These are phyloP conservation scores for Candida odintsovae DNA, from an alignment of 805 yeast genomes.

Conservation along the genomic window DNA sequence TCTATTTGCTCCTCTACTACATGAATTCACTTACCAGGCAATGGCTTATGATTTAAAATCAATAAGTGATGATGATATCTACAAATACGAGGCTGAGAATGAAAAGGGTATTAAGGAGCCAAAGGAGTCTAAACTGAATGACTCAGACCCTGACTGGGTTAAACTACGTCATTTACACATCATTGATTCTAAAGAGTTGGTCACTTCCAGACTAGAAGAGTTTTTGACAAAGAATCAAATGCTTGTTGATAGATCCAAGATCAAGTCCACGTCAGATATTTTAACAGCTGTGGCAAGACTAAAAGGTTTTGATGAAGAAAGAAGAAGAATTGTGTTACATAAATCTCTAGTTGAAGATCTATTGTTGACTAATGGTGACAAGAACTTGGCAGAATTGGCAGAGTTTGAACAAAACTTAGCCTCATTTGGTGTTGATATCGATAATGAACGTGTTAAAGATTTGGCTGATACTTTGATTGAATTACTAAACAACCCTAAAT, in stretches of 20 bases:
- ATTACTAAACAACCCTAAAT: conserved; percentile 42
- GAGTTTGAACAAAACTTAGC: conserved; percentile 82
- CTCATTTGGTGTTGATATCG: conserved; percentile 63
- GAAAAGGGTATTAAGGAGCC: conserved; percentile 41
- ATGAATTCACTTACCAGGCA: conserved; percentile 89
- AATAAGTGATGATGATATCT: conserved; percentile 33
- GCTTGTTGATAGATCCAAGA: conserved; percentile 61
- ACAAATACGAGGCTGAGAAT: conserved; percentile 49
- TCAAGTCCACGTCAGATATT: conserved; percentile 63
- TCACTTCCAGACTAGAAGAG: conserved; percentile 53
- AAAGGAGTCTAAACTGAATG: conserved; percentile 46
- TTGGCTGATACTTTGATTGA: conserved; percentile 58
- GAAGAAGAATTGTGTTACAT: conserved; percentile 55
- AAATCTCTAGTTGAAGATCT: conserved; percentile 61
- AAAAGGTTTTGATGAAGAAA: conserved; percentile 61
- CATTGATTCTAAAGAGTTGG: conserved; percentile 60
- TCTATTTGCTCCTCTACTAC: conserved; percentile 74
- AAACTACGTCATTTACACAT: conserved; percentile 70
- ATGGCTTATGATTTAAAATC: conserved; percentile 74
- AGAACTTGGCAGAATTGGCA: conserved; percentile 64
- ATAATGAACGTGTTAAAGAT: conserved; percentile 55
- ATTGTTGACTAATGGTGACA: conserved; percentile 49
- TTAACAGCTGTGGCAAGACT: conserved; percentile 69
- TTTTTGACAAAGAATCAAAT: conserved; percentile 69
- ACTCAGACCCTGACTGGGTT: conserved; percentile 67